Evolutionary conservation across 2,329 filamentous ascomycete species (phyloP).

Genomic region (Arthrobotrys megalospora): DNA sequence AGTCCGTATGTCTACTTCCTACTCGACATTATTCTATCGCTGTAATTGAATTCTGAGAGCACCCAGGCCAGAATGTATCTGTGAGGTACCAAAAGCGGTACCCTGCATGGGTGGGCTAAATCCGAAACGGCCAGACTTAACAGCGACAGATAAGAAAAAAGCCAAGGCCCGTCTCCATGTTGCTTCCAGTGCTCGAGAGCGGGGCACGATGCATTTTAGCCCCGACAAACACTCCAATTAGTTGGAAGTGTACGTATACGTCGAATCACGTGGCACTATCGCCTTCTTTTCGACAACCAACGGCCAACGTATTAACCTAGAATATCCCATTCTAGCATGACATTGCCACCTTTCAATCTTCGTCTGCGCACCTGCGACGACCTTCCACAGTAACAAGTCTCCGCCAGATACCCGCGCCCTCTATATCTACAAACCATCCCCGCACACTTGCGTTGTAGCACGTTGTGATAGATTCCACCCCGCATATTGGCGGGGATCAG

Average conservation of each 20-base stretch:
- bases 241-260: conserved; percentile 35
- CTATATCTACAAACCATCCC: conserved; percentile 7
- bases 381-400: conserved; percentile 7
- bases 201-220: conserved; percentile 34
- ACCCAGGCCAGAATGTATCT: too few relatives aligned
- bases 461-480: conserved; percentile 30
- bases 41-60: background rate
- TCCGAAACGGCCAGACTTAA: conserved; percentile 25
- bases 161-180: conserved; percentile 22
- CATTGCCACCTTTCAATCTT: conserved; percentile 37
- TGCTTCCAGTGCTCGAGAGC: conserved; percentile 9
- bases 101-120: conserved; percentile 11
- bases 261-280: conserved; percentile 35
- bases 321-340: conserved; percentile 21
- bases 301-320: conserved; percentile 21
- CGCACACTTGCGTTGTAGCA: conserved; percentile 21
- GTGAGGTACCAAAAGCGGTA: background rate
- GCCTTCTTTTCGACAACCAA: conserved; percentile 30
- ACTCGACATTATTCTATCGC: conserved; percentile 4
- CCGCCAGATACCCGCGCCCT: conserved; percentile 4
- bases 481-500: conserved; percentile 30
- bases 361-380: conserved; percentile 24
- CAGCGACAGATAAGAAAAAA: conserved; percentile 20
- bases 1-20: background rate
- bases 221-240: conserved; percentile 29